Conservation (phyloP, 2,329 filamentous ascomycete species). For the Colletotrichum salicis region DNA sequence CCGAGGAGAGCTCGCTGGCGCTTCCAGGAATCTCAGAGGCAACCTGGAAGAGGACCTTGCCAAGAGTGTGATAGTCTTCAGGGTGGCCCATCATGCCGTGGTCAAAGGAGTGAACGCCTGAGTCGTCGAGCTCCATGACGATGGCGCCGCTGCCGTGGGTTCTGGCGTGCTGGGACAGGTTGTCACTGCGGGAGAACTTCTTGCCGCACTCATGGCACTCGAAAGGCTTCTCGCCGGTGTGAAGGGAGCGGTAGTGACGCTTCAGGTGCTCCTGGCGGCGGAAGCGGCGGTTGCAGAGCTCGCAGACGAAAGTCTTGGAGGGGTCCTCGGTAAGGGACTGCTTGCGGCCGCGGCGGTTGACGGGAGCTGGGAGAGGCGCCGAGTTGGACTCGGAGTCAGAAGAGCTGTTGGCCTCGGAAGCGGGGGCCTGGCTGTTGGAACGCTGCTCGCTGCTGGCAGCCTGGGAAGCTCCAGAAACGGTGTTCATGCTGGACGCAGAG, state of each 20-base stretch:
- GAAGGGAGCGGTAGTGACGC: conserved; percentile 96
- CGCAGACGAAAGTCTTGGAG: conserved; percentile 97
- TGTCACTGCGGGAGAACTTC: conserved; percentile 98
- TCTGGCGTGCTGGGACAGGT: conserved; percentile 93
- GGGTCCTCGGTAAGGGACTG: conserved; percentile 98
- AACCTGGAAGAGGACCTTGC: conserved; percentile 84
- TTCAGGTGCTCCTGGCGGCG: conserved; percentile 98
- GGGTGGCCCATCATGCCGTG: conserved; percentile 52
- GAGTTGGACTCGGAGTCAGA: conserved; percentile 56
- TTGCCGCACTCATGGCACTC: conserved; percentile 98
- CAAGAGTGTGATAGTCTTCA: conserved; percentile 75
- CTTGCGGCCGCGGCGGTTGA: conserved; percentile 95
- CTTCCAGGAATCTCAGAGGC: conserved; percentile 78
- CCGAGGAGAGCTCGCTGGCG: conserved; percentile 66
- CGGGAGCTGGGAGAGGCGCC: conserved; percentile 64
- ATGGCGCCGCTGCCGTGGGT: conserved; percentile 92
- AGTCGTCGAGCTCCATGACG: conserved; percentile 86
- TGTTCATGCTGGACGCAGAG: conserved; percentile 55
- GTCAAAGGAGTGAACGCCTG: conserved; percentile 61
- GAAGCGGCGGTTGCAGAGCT: conserved; percentile 96
- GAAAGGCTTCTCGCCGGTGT: conserved; percentile 98
- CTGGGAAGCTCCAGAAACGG: conserved; percentile 49
- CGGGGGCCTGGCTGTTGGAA: conserved; percentile 43
- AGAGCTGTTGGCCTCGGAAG: conserved; percentile 49
- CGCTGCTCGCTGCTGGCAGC: conserved; percentile 49